phyloP scores from a whole-genome alignment of 805 yeast genomes.

The Kodamaea kakaduensis region DNA sequence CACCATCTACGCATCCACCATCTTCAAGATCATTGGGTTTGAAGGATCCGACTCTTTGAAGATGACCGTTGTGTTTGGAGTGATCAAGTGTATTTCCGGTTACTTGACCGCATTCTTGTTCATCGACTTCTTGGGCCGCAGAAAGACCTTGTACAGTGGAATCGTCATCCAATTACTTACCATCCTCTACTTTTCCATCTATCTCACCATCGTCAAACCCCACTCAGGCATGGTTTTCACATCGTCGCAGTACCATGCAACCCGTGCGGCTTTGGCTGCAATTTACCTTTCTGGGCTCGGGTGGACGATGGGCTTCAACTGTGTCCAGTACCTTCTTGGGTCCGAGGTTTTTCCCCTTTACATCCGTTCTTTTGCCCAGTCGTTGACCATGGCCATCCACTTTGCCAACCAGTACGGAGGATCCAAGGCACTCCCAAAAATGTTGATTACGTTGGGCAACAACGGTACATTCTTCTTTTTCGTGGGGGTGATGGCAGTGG shows the following conservation, averaged over 20 bases:
- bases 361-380: slow-evolving; percentile 22
- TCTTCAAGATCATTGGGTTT: slow-evolving; percentile 21
- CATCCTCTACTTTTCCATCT: slow-evolving; percentile 45
- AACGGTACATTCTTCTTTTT: slow-evolving; percentile 23
- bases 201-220: slow-evolving; percentile 41
- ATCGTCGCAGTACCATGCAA: slow-evolving; percentile 15
- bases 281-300: slow-evolving; percentile 21
- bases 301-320: slow-evolving; percentile 24
- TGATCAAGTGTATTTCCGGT: slow-evolving; percentile 49
- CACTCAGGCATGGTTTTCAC: slow-evolving; percentile 8
- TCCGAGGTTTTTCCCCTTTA: slow-evolving; percentile 23
- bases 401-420: slow-evolving; percentile 25
- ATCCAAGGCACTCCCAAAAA: slow-evolving; percentile 23
- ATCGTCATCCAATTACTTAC: slow-evolving; percentile 41
- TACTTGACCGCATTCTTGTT: slow-evolving; percentile 49
- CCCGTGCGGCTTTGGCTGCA: slow-evolving; percentile 24
- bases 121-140: slow-evolving; percentile 52
- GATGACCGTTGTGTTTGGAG: slow-evolving; percentile 47
- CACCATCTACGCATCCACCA: slow-evolving; percentile 54
- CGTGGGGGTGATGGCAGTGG: slow-evolving; percentile 15
- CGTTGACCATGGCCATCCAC: slow-evolving; percentile 23
- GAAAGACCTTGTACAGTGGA: slow-evolving; percentile 44
- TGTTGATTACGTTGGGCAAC: slow-evolving; percentile 19
- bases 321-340: slow-evolving; percentile 20
- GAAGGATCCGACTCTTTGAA: slow-evolving; percentile 19